A percentile compares a stretch with the other conserved stretches of the same genome.
These are phyloP conservation scores for Plantago coronopus DNA, from an alignment of 305 asterid species.

Conservation along the genomic window DNA sequence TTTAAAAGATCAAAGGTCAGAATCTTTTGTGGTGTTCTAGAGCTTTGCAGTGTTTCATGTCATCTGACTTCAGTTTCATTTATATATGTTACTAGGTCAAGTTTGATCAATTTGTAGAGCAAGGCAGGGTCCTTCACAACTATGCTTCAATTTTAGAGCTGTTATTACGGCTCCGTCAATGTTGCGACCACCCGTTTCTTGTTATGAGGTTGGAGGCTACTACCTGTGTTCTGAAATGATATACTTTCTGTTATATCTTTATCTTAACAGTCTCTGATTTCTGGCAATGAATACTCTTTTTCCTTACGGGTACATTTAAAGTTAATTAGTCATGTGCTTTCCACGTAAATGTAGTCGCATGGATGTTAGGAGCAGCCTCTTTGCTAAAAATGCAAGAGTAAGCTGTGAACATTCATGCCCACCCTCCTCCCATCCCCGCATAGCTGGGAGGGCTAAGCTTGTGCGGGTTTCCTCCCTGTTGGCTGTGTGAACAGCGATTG, in stretches of 20 bases:
- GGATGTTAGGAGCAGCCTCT: neutral
- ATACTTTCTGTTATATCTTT: neutral
- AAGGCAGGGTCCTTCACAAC: constrained; percentile 97
- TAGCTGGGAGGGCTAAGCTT: too few relatives aligned
- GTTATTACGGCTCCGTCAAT: constrained; percentile 98
- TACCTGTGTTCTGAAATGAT: neutral
- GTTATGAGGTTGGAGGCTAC: constrained; percentile 69
- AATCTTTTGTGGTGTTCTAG: constrained; percentile 16
- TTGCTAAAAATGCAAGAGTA: too few relatives aligned
- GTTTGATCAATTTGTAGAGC: constrained; percentile 93
- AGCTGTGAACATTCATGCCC: neutral
- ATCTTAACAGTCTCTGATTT: neutral
- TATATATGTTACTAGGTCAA: constrained; percentile 56
- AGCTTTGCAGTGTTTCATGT: constrained; percentile 11
- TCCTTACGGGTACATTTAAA: neutral
- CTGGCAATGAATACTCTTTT: neutral
- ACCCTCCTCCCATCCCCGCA: too few relatives aligned
- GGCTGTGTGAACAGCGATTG: too few relatives aligned
- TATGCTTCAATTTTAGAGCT: constrained; percentile 96
- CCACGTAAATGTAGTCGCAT: constrained; percentile 7
- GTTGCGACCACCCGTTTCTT: constrained; percentile 98
- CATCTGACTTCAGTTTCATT: constrained; percentile 20
- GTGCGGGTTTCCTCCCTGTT: too few relatives aligned
- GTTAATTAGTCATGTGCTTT: neutral
- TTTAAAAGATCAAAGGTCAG: constrained; percentile 88